phyloP scores from a whole-genome alignment of 768 basidiomycete species.

The Termitomyces sp. region DNA sequence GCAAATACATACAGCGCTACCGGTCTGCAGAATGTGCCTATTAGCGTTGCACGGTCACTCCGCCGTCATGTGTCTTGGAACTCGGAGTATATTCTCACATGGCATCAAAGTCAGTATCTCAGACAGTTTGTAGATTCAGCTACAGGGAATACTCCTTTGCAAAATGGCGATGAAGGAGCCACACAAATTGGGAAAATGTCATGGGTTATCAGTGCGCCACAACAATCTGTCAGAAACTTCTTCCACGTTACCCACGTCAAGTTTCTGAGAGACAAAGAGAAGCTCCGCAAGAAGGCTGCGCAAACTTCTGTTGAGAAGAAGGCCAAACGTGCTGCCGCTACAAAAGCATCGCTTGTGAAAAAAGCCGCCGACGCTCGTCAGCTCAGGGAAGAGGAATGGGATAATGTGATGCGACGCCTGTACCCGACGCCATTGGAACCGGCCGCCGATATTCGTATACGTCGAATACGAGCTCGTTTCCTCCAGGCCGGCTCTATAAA shows the following conservation, averaged over 20 bases:
- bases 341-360: conserved; percentile 46
- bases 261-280: conserved; percentile 36
- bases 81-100: conserved; percentile 53
- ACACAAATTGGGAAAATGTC: conserved; percentile 40
- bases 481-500: conserved; percentile 49
- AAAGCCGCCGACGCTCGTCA: conserved; percentile 60
- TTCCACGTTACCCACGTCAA: conserved; percentile 35
- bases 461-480: conserved; percentile 50
- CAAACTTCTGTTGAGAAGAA: conserved; percentile 25
- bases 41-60: conserved; percentile 41
- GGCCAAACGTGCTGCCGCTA: conserved; percentile 33
- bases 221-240: conserved; percentile 37
- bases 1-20: conserved; percentile 14
- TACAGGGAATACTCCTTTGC: conserved; percentile 40
- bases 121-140: conserved; percentile 39
- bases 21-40: conserved; percentile 18
- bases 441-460: conserved; percentile 43
- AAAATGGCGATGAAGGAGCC: conserved; percentile 36
- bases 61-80: conserved; percentile 58
- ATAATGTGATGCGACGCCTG: conserved; percentile 43
- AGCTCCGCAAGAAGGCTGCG: conserved; percentile 28
- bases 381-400: conserved; percentile 64
- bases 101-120: conserved; percentile 65
- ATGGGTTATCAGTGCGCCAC: conserved; percentile 52
- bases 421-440: conserved; percentile 49